Evolutionary conservation across 2,329 filamentous ascomycete genomes (phyloP), one percentile per base, ranked within the genome.

Genomic region (Nemania sp.): DNA sequence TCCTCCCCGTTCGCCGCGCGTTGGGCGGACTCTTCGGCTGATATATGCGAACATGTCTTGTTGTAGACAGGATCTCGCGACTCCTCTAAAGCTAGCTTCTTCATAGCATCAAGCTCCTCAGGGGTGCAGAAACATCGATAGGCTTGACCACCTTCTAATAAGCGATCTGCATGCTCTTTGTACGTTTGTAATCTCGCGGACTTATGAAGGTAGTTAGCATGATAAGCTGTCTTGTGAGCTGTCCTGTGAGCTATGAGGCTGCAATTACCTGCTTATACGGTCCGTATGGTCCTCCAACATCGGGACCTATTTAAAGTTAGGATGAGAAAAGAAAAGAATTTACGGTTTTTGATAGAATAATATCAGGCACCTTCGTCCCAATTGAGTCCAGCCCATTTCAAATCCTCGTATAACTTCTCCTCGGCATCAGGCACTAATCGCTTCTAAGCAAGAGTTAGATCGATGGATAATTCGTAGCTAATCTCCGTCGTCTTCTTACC

Each of bases 61-160:
- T 85, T 85, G 68, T 89, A 88, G 38, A 79, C 73, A 0, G 82
- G 82, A 0, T 81, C 74, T n/a, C 76, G 75, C 47, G 82, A 83
- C 20, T 79, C 78, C 29, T 87, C 83, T 73, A 89, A 89, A 68
- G 88, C 87, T 69, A 88, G 84, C 72, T 86, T 84, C 64, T 90
- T 92, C 71, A 92, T 87, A 7, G 84, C 81, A 66, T 92, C 87
- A 3, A 97, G 85, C 32, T 92, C 88, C 65, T 93, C 87, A 0
- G 90, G 80, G 0, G 89, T 89, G 81, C 96, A 99, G 83, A 99
- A 99, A 80, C 96, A 99, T 70, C 95, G 90, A 79, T 98, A 99
- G 6, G 94, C 96, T 68, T 91, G 87, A 10, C 90, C 92, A 7
- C 86, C 84, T 4, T 89, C 80, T 3, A 99, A 79, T 13, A 99